Evolutionary conservation across 192 early-diverging fungal species (phyloP).

Genomic region (Phycomyces nitens): DNA sequence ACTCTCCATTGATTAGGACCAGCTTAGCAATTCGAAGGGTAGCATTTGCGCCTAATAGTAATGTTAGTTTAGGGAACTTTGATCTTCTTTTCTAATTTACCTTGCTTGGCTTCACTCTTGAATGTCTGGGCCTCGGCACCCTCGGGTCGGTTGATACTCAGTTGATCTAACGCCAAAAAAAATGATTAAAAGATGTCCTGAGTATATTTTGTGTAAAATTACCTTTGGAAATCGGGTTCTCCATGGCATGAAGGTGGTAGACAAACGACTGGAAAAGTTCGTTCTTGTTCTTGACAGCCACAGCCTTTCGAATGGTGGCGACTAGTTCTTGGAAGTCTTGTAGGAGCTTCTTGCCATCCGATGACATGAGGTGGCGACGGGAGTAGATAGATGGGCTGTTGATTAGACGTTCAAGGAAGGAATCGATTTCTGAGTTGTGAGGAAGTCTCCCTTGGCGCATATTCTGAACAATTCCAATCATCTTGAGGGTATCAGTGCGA

Average conservation of each 20-base stretch:
- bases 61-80: neutral
- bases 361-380: slow-evolving; percentile 35
- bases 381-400: slow-evolving; percentile 21
- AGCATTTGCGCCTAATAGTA: slow-evolving; percentile 1
- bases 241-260: slow-evolving; percentile 26
- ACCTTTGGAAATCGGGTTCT: slow-evolving; percentile 13
- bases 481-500: slow-evolving; percentile 28
- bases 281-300: slow-evolving; percentile 37
- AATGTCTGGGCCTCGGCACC: slow-evolving; percentile 13
- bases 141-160: neutral
- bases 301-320: slow-evolving; percentile 25
- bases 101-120: slow-evolving; percentile 14
- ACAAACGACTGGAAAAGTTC: slow-evolving; percentile 42
- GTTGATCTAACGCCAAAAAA: neutral
- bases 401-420: slow-evolving; percentile 27
- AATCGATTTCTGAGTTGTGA: slow-evolving; percentile 36
- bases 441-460: slow-evolving; percentile 37
- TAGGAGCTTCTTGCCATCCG: slow-evolving; percentile 33
- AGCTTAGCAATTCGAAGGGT: slow-evolving; percentile 30
- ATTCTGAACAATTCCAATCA: slow-evolving; percentile 35
- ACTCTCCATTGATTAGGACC: slow-evolving; percentile 36
- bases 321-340: slow-evolving; percentile 36
- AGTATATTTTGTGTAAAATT: neutral
- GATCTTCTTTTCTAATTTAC: slow-evolving; percentile 19
- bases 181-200: neutral